A percentile compares a stretch with the other conserved stretches of the same genome.
Conservation (phyloP, 345 rosid genomes). For the Cochlearia excelsa region DNA sequence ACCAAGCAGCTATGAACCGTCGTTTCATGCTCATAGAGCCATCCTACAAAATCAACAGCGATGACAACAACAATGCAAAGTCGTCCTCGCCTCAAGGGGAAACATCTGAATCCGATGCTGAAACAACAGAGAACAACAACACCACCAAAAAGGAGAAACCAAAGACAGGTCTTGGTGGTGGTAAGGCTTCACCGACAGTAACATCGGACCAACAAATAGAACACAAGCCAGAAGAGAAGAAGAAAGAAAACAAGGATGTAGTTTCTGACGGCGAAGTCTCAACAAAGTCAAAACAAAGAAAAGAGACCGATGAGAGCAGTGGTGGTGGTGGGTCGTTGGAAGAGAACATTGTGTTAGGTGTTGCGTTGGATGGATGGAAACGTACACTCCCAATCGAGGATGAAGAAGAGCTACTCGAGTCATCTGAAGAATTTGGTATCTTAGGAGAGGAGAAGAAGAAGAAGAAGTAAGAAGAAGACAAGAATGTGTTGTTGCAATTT, state of each 20-base stretch:
- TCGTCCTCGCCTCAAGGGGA: conserved; percentile 51
- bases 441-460: too few species aligned
- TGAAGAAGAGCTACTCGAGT: conserved; percentile 27
- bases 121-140: conserved; percentile 28
- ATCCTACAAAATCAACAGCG: conserved; percentile 60
- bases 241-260: conserved; percentile 25
- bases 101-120: conserved; percentile 26
- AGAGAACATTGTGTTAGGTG: conserved; percentile 86
- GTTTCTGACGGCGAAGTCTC: conserved; percentile 25
- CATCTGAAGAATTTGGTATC: background rate
- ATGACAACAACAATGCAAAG: conserved; percentile 54
- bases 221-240: conserved; percentile 34
- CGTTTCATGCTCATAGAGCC: conserved; percentile 73
- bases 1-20: conserved; percentile 51
- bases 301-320: conserved; percentile 22
- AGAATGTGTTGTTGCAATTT: too few species aligned
- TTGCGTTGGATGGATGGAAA: conserved; percentile 83
- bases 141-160: conserved; percentile 43
- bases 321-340: conserved; percentile 46
- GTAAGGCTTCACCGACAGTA: conserved; percentile 14
- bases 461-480: too few species aligned
- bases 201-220: conserved; percentile 10
- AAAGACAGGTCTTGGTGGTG: conserved; percentile 7
- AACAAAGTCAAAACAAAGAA: conserved; percentile 25
- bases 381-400: conserved; percentile 89